Percentiles rank a stretch among this genome's conserved stretches.
Evolutionary conservation across 805 yeast species (phyloP).

Genomic region (Kodamaea lidongshanica): DNA sequence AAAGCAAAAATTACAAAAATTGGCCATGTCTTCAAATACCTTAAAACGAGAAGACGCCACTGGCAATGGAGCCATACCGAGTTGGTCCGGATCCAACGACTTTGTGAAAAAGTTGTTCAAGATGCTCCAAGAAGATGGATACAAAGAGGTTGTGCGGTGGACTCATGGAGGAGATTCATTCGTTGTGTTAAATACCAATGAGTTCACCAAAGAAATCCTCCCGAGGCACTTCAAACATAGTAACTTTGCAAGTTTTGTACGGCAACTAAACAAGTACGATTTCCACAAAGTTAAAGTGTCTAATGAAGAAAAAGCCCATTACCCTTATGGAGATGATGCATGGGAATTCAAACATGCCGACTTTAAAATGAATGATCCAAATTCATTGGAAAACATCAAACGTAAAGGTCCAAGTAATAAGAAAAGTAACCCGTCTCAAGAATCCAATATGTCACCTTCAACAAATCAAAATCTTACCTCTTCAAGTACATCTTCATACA

Average conservation of each 20-base stretch:
- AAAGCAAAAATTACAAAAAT: no score
- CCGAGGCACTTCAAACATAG: constrained; percentile 93
- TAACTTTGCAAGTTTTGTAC: constrained; percentile 89
- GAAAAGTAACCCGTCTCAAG: constrained; percentile 17
- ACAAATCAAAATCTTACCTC: constrained; percentile 7
- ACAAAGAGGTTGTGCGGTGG: constrained; percentile 78
- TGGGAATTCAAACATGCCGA: constrained; percentile 97
- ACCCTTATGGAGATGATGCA: constrained; percentile 66
- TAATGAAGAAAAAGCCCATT: constrained; percentile 47
- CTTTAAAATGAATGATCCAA: constrained; percentile 68
- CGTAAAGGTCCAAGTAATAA: constrained; percentile 66
- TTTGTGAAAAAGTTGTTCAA: constrained; percentile 73
- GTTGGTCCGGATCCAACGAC: constrained; percentile 70
- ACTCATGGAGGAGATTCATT: constrained; percentile 79
- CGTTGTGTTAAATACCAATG: constrained; percentile 83
- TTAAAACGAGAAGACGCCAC: no score
- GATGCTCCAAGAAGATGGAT: constrained; percentile 80
- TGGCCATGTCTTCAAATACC: no score
- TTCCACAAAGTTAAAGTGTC: constrained; percentile 88
- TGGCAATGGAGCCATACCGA: no score
- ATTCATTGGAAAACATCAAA: constrained; percentile 80
- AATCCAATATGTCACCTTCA: neutral
- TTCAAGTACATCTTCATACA: constrained; percentile 3
- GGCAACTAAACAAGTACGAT: constrained; percentile 94
- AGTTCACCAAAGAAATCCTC: constrained; percentile 78